Evolutionary conservation across 768 basidiomycete genomes (phyloP).

Genomic region (Kwoniella pini): DNA sequence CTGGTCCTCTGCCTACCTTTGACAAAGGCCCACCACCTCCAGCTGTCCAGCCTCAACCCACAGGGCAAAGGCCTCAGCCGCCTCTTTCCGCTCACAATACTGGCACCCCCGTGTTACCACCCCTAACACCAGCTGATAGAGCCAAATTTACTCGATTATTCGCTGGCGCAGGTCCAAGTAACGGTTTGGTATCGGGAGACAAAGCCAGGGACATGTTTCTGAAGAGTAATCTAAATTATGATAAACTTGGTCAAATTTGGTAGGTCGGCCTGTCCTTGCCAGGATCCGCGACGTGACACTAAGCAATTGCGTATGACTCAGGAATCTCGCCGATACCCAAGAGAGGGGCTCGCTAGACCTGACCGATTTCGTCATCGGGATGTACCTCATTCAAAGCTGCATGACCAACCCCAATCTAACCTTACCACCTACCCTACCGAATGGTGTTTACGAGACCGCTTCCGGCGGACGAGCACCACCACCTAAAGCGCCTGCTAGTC

Average conservation of each 20-base stretch:
- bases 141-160: conserved; percentile 81
- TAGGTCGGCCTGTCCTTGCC: conserved; percentile 53
- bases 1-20: conserved; percentile 79
- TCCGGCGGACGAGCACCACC: conserved; percentile 48
- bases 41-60: conserved; percentile 56
- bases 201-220: conserved; percentile 88
- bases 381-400: conserved; percentile 91
- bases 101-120: conserved; percentile 60
- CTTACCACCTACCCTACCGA: conserved; percentile 74
- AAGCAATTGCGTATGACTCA: conserved; percentile 48
- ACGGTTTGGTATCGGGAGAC: conserved; percentile 76
- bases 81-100: conserved; percentile 60
- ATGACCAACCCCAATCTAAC: conserved; percentile 76
- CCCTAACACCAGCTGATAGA: conserved; percentile 75
- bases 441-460: conserved; percentile 82
- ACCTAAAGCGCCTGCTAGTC: conserved; percentile 32
- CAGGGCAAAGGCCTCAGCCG: conserved; percentile 47
- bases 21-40: conserved; percentile 63
- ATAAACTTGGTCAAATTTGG: conserved; percentile 92
- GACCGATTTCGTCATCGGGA: conserved; percentile 89
- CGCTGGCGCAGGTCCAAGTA: conserved; percentile 66
- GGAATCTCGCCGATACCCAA: conserved; percentile 94
- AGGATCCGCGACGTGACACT: background rate
- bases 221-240: conserved; percentile 82
- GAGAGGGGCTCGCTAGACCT: conserved; percentile 83